Evolutionary conservation across 2,329 filamentous ascomycete genomes (phyloP), one percentile per base, ranked within the genome.

Genomic region (Emydomyces testavorans): DNA sequence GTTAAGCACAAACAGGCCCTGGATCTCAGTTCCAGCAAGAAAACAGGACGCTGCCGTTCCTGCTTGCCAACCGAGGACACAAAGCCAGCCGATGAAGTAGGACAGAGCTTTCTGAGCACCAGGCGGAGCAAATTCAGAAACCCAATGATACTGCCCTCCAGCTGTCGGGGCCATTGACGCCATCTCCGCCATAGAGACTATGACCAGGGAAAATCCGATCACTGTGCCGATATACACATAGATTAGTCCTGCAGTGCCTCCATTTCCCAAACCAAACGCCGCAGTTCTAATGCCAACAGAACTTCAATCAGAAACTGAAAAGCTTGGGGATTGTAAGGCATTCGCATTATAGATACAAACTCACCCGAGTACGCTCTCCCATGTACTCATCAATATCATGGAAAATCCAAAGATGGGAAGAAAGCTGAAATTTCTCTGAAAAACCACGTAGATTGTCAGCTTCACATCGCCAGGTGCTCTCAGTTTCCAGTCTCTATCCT

Each of bases 71-170:
- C 60, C 57, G 36, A 61, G 50, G 23, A 61, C 58, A 24, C 56
- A 52, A 28, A 62, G 46, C 60, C 59, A 62, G 56, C 37, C 64
- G 60, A 46, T 63, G 61, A 74, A 44, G 50, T 63, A 65, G 42
- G 63, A 65, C 36, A 65, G 47, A 36, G 61, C 56, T 16, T 58
- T 57, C 48, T 62, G 60, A 39, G 53, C 58, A 20, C 56, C 55
- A 23, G 62, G 55, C 20, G 60, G 58, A 5, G 62, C 62, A 45
- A 63, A 49, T 48, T 64, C 60, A 49, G 59, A 62, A 24, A 62
- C 62, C 65, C 65, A 67, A 53, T 66, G 63, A 38, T 66, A 66
- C 46, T 67, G 65, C 3, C 60, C 65, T 43, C 61, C 64, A 2
- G 62, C 63, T 2, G 63, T 65, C 16, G 64, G 63, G 5, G 64